Percentiles rank a stretch among this genome's conserved stretches.
These are phyloP conservation scores for Ehretia macrophylla DNA, from an alignment of 257 asterid species.

Conservation along the genomic window DNA sequence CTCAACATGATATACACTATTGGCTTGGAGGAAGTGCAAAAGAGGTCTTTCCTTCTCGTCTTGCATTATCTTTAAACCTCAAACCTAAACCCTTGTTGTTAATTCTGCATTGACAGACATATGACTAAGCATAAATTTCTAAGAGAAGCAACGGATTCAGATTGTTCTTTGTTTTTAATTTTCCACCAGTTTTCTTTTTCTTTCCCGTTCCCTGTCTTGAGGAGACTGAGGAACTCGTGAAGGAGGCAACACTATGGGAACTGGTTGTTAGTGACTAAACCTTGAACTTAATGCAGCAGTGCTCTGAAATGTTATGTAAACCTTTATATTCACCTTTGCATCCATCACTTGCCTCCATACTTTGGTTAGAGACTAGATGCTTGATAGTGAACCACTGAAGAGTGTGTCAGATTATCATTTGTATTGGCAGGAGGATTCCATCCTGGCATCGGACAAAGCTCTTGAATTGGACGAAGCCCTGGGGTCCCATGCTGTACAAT, in stretches of 20 bases:
- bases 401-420: neutral
- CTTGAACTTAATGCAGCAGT: too few species aligned
- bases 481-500: conserved; percentile 83
- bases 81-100: neutral
- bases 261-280: too few species aligned
- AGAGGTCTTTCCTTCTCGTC: conserved; percentile 37
- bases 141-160: too few species aligned
- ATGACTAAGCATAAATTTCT: too few species aligned
- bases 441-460: conserved; percentile 42
- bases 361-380: neutral
- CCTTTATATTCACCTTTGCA: neutral
- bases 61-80: conserved; percentile 9
- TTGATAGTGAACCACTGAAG: neutral
- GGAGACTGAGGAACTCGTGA: too few species aligned
- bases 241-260: too few species aligned
- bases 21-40: conserved; percentile 79
- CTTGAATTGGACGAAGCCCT: conserved; percentile 77
- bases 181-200: too few species aligned
- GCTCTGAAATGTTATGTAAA: too few species aligned
- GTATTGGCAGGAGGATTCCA: conserved; percentile 21
- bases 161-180: too few species aligned
- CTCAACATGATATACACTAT: conserved; percentile 66
- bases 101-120: too few species aligned
- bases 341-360: neutral
- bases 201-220: too few species aligned